Conservation (phyloP, 2,329 filamentous ascomycete genomes). For the Penicillium sp. region DNA sequence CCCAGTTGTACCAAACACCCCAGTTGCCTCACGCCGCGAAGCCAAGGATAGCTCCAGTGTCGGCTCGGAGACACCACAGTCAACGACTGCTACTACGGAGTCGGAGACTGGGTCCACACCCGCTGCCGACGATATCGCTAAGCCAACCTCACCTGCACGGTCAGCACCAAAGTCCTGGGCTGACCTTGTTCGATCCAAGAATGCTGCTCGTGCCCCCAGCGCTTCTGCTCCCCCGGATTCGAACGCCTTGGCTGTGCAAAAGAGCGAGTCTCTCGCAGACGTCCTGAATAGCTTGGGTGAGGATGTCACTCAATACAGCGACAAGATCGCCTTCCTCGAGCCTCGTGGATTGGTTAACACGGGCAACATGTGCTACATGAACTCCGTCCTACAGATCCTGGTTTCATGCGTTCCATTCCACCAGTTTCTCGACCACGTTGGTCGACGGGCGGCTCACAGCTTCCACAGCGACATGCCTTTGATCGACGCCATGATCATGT, state of each 20-base stretch:
- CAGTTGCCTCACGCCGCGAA: constrained; percentile 43
- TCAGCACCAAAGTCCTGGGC: constrained; percentile 71
- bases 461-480: constrained; percentile 96
- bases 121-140: constrained; percentile 31
- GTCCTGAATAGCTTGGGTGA: constrained; percentile 77
- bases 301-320: constrained; percentile 59
- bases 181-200: constrained; percentile 66
- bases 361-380: constrained; percentile 99
- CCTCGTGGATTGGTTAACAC: constrained; percentile 94
- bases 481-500: constrained; percentile 96
- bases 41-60: constrained; percentile 44
- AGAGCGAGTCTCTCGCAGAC: constrained; percentile 72
- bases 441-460: constrained; percentile 81
- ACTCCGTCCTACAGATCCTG: constrained; percentile 95
- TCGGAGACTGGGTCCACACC: constrained; percentile 11
- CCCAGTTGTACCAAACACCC: constrained; percentile 50
- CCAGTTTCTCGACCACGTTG: constrained; percentile 85
- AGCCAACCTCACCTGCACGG: constrained; percentile 48
- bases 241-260: constrained; percentile 53
- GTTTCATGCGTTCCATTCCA: constrained; percentile 95
- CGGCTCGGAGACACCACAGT: constrained; percentile 46
- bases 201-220: constrained; percentile 40
- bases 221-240: constrained; percentile 37
- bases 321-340: constrained; percentile 82
- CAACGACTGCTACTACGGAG: constrained; percentile 23